Base-by-base conservation (phyloP, 148 eudicot species). In the Amaranthus cruentus region DNA sequence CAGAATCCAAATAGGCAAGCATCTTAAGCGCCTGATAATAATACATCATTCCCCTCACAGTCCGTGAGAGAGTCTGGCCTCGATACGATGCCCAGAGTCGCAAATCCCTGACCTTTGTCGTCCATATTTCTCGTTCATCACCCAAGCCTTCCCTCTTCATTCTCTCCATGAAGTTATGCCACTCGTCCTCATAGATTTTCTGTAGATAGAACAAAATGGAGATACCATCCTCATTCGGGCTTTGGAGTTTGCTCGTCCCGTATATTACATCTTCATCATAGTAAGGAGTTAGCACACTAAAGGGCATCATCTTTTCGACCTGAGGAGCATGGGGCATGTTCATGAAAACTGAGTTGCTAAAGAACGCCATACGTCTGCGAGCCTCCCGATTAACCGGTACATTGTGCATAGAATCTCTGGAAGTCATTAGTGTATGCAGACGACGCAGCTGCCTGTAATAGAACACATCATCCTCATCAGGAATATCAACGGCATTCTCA, bases 21-120 rank as follows among this genome's bases (percentile, higher is more conserved):
- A 94, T 94, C 78, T 88, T 85, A n/a, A 94, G 87, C 9, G 98
- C 98, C 76, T 92, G 76, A 57, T 94, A 88, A 73, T 94, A 81
- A 80, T 94, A 94, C 96, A 94, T 94, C 98, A 94, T 94, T 70
- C 98, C 98, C 81, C 98, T 87, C 42, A 94, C 91, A 61, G 98
- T 94, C 50, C 98, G 94, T 9, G 98, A 89, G 52, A 94, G 91
- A 64, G 98, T 94, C 74, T 94, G 98, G 48, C 98, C 98, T 71
- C 98, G 85, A 74, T 91, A 91, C 48, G 98, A 94, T n/a, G 95
- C 98, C 98, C 98, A 94, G 10, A 85, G 87, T 55, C 98, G 90
- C 47, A 94, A 83, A n/a, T 91, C 98, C 75, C 90, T 87, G 55
- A 83, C 73, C 80, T 83, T 94, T 10, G 68, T 73, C 5, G 83